Evolutionary conservation across 2,329 filamentous ascomycete species (phyloP).

Genomic region (Colletotrichum agaves): DNA sequence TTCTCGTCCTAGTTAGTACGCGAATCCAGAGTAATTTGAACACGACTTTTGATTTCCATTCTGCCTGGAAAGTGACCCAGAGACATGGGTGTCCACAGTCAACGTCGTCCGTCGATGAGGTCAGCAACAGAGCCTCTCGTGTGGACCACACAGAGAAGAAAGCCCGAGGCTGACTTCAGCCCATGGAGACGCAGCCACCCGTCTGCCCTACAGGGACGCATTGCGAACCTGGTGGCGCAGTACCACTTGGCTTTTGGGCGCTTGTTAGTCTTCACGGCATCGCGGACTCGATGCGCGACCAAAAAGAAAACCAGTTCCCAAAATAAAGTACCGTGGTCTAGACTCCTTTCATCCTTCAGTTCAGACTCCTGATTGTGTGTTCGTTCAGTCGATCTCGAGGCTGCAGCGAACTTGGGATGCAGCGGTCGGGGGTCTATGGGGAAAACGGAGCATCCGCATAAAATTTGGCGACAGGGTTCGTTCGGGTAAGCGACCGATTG

Average conservation of each 20-base stretch:
- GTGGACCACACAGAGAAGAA: not conserved
- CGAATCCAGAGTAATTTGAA: not conserved
- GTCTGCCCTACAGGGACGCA: slow-evolving; percentile 24
- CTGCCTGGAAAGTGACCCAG: not conserved
- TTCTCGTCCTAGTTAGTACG: no score
- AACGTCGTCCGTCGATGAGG: not conserved
- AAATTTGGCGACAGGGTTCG: slow-evolving; percentile 23
- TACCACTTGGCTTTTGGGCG: slow-evolving; percentile 18
- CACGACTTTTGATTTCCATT: not conserved
- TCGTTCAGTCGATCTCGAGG: not conserved
- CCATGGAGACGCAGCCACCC: slow-evolving; percentile 7
- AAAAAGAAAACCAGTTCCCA: not conserved
- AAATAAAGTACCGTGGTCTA: not conserved
- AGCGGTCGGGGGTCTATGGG: slow-evolving; percentile 14
- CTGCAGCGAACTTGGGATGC: slow-evolving; percentile 9
- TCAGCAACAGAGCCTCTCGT: slow-evolving; percentile 13
- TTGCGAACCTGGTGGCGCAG: slow-evolving; percentile 21
- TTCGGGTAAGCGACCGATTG: slow-evolving; percentile 20
- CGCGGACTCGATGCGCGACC: not conserved
- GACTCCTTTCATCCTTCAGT: slow-evolving; percentile 7
- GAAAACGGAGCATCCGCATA: slow-evolving; percentile 19
- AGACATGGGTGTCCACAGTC: not conserved
- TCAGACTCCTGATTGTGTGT: slow-evolving; percentile 1
- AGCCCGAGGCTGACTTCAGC: not conserved
- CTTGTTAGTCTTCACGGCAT: not conserved